phyloP scores from a whole-genome alignment of 148 eudicot genomes.

The Vaccinium macrocarpon region DNA sequence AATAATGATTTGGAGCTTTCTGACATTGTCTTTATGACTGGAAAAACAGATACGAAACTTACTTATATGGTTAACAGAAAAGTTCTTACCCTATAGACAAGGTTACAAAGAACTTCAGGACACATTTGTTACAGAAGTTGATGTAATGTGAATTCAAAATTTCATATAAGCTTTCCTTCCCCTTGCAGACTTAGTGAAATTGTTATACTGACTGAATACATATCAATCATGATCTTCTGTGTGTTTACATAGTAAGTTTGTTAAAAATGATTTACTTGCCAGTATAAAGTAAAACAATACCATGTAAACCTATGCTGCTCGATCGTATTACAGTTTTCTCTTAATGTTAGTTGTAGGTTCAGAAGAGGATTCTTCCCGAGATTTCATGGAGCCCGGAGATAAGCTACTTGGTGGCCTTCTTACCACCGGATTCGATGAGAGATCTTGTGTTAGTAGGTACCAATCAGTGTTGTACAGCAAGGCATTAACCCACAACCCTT shows the following conservation, averaged over 20 bases:
- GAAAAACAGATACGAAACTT: not conserved
- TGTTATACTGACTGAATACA: not conserved
- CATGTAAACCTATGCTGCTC: too few species aligned
- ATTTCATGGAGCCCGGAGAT: constrained; percentile 24
- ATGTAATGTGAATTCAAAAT: not conserved
- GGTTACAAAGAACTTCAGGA: not conserved
- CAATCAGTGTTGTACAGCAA: constrained; percentile 53
- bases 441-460: constrained; percentile 74
- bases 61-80: not conserved
- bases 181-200: not conserved
- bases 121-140: not conserved
- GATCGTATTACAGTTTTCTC: not conserved
- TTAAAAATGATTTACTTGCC: not conserved
- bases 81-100: not conserved
- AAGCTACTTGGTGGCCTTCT: constrained; percentile 67
- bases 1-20: not conserved
- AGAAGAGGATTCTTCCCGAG: constrained; percentile 23
- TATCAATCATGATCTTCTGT: not conserved
- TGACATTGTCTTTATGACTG: not conserved
- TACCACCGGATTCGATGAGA: constrained; percentile 47
- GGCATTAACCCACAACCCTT: constrained; percentile 49
- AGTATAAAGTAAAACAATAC: not conserved
- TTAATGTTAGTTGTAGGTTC: constrained; percentile 16
- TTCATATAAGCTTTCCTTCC: not conserved
- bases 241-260: not conserved